A percentile compares a stretch with the other conserved stretches of the same genome.
Conservation (phyloP, 345 rosid species). For the Heritiera fomes region DNA sequence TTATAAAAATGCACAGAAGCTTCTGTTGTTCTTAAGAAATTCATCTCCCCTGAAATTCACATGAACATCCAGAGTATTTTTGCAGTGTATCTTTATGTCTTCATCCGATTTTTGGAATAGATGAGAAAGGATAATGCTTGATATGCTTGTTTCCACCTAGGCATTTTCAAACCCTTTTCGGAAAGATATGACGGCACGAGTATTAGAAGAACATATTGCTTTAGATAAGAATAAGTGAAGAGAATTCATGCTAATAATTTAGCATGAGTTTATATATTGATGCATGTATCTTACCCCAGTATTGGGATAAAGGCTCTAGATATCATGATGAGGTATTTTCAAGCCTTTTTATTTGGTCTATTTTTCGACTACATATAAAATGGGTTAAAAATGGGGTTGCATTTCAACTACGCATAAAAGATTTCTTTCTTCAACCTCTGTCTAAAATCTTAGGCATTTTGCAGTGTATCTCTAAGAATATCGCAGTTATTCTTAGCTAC, state of each 20-base stretch:
- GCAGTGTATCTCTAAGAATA: background rate
- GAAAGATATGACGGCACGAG: too few species aligned
- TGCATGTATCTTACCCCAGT: too few species aligned
- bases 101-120: background rate
- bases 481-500: slow-evolving; percentile 8
- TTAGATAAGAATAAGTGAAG: too few species aligned
- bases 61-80: background rate
- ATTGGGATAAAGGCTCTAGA: too few species aligned
- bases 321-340: background rate
- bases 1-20: background rate
- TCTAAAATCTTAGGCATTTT: background rate
- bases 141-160: background rate
- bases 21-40: background rate
- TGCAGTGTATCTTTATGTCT: background rate
- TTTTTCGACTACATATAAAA: background rate
- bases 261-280: too few species aligned
- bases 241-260: too few species aligned
- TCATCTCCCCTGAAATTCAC: background rate
- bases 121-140: background rate
- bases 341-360: background rate
- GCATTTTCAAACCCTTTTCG: background rate
- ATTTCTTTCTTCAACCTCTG: background rate
- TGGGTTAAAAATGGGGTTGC: background rate
- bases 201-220: too few species aligned
- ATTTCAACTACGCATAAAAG: background rate